These are phyloP conservation scores for Oehlia diaphana DNA, from an alignment of 192 early-diverging fungal species.

Conservation along the genomic window DNA sequence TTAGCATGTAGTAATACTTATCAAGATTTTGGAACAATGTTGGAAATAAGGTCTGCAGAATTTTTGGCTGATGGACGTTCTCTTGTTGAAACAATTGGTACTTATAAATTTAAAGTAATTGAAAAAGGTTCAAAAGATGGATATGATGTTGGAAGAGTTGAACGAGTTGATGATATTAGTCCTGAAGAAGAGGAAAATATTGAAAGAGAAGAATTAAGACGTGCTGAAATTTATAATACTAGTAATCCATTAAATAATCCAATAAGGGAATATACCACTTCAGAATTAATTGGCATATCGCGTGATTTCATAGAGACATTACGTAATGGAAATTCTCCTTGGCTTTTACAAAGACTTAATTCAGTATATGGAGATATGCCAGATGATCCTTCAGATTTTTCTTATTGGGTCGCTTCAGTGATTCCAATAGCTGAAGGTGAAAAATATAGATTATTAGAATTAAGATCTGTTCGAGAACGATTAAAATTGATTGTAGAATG, in stretches of 20 bases:
- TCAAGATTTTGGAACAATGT: slow-evolving; percentile 49
- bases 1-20: slow-evolving; percentile 28
- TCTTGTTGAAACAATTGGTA: slow-evolving; percentile 52
- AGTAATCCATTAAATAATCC: slow-evolving; percentile 14
- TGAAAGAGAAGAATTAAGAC: slow-evolving; percentile 22
- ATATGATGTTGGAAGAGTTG: slow-evolving; percentile 49
- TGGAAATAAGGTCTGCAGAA: slow-evolving; percentile 47
- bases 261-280: slow-evolving; percentile 28
- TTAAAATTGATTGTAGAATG: slow-evolving; percentile 45
- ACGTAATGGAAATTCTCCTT: slow-evolving; percentile 34
- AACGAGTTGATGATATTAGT: slow-evolving; percentile 50
- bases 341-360: slow-evolving; percentile 39
- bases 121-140: slow-evolving; percentile 44
- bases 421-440: slow-evolving; percentile 48
- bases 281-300: slow-evolving; percentile 37
- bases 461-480: slow-evolving; percentile 46
- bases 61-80: slow-evolving; percentile 51
- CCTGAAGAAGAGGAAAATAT: slow-evolving; percentile 37
- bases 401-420: slow-evolving; percentile 54
- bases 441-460: slow-evolving; percentile 44
- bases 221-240: slow-evolving; percentile 20
- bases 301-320: slow-evolving; percentile 38
- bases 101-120: slow-evolving; percentile 45
- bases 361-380: slow-evolving; percentile 46
- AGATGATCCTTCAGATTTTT: slow-evolving; percentile 40